Evolutionary conservation across 495 filamentous ascomycete species (phyloP).

Genomic region (Trichoderma orchidacearum): DNA sequence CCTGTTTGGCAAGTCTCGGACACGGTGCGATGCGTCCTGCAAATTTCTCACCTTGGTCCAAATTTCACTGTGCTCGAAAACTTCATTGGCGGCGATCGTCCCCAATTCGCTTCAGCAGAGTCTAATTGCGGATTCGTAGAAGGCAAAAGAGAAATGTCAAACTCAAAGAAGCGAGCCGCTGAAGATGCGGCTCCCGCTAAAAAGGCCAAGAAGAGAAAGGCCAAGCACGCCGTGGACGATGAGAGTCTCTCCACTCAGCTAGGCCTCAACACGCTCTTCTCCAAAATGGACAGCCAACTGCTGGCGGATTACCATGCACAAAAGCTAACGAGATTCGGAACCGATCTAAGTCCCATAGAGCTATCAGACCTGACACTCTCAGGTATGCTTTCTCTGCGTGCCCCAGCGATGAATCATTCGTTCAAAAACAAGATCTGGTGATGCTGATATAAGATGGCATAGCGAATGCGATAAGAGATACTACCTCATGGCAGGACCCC

Average conservation of each 20-base stretch:
- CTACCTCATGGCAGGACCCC: conserved; percentile 50
- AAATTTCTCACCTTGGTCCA: background rate
- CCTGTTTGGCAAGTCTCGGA: background rate
- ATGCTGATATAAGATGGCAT: background rate
- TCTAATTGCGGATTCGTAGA: too few species aligned
- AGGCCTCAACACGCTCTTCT: conserved; percentile 71
- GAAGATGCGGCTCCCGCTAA: conserved; percentile 20
- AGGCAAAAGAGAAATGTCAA: conserved; percentile 4
- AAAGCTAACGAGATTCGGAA: conserved; percentile 61
- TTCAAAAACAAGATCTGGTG: background rate
- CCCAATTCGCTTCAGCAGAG: background rate
- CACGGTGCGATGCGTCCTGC: background rate
- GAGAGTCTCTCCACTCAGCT: conserved; percentile 43
- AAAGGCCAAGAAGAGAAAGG: conserved; percentile 41
- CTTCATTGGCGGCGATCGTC: background rate
- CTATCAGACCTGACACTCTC: conserved; percentile 70
- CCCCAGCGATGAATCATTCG: background rate
- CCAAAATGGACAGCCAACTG: conserved; percentile 64
- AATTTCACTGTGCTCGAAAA: background rate
- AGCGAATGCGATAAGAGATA: conserved; percentile 44
- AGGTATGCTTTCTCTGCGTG: conserved; percentile 33
- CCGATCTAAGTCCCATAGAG: conserved; percentile 68
- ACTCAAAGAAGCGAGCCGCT: conserved; percentile 23
- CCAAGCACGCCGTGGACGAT: conserved; percentile 39
- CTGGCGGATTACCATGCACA: conserved; percentile 82